These are phyloP conservation scores for Pseudonectria foliicola DNA, from an alignment of 2,329 filamentous ascomycete genomes.

Conservation along the genomic window DNA sequence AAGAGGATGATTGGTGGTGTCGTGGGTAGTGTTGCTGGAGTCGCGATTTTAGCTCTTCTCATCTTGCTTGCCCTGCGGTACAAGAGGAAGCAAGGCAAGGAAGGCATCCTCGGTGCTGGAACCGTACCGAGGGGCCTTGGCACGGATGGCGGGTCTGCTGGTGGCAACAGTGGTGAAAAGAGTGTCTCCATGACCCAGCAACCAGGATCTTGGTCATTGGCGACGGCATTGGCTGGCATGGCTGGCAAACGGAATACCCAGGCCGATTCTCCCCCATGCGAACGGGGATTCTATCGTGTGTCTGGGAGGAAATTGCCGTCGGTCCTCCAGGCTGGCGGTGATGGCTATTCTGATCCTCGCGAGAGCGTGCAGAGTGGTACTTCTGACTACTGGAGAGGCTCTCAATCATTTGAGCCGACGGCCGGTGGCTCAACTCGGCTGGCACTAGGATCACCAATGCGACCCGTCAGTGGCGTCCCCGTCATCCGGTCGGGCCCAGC, in stretches of 20 bases:
- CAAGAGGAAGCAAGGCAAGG: conserved; percentile 43
- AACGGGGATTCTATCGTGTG: conserved; percentile 57
- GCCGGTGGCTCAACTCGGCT: conserved; percentile 32
- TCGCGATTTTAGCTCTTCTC: conserved; percentile 49
- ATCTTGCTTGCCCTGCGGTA: conserved; percentile 47
- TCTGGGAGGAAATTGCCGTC: conserved; percentile 59
- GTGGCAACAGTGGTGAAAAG: conserved; percentile 11
- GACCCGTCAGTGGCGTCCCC: conserved; percentile 53
- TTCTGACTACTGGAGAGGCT: conserved; percentile 48
- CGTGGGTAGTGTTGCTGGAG: conserved; percentile 50
- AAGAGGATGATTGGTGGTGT: conserved; percentile 48
- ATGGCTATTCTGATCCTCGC: conserved; percentile 51
- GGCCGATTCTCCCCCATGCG: conserved; percentile 32
- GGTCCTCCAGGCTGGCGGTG: conserved; percentile 54
- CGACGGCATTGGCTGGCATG: conserved; percentile 41
- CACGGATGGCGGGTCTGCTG: conserved; percentile 16
- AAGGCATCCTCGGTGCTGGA: conserved; percentile 33
- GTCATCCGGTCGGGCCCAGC: conserved; percentile 59
- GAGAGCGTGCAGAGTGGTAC: conserved; percentile 39
- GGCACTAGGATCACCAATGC: conserved; percentile 51
- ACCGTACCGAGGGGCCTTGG: conserved; percentile 24
- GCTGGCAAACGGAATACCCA: conserved; percentile 31
- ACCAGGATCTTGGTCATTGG: conserved; percentile 33
- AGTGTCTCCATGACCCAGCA: conserved; percentile 39
- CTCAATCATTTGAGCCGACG: conserved; percentile 36